phyloP scores from a whole-genome alignment of 176 grass and related monocot genomes.

The Triticum dicoccoides region DNA sequence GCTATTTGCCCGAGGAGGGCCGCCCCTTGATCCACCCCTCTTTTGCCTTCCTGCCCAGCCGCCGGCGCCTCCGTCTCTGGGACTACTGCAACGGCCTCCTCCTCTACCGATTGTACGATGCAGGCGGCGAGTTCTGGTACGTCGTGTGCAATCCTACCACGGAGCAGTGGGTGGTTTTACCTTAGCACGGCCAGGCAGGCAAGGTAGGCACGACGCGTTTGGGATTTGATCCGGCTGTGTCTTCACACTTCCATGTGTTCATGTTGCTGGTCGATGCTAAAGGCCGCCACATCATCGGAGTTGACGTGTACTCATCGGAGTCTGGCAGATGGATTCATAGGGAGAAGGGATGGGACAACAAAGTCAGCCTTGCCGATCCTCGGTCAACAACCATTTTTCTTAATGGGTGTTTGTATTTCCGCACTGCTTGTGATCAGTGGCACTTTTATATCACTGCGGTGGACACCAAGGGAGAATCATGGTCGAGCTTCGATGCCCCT shows the following conservation, averaged over 20 bases:
- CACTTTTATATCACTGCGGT: too few relatives aligned
- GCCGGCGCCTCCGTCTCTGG: background rate
- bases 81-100: background rate
- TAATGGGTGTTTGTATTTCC: too few relatives aligned
- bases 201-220: background rate
- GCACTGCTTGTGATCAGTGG: too few relatives aligned
- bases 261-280: too few relatives aligned
- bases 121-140: background rate
- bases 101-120: background rate
- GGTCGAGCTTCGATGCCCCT: too few relatives aligned
- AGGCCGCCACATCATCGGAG: too few relatives aligned
- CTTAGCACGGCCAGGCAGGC: background rate
- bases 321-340: too few relatives aligned
- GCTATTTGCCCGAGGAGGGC: background rate
- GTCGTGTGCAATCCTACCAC: constrained; percentile 5
- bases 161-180: background rate
- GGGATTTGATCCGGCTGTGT: background rate
- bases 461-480: too few relatives aligned
- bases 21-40: background rate
- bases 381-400: too few relatives aligned
- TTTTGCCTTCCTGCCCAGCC: constrained; percentile 14
- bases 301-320: too few relatives aligned
- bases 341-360: too few relatives aligned
- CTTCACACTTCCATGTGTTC: background rate
- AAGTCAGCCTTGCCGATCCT: too few relatives aligned